A percentile compares a stretch with the other conserved stretches of the same genome.
Conservation (phyloP, 768 basidiomycete species). For the Termitomyces sp. region DNA sequence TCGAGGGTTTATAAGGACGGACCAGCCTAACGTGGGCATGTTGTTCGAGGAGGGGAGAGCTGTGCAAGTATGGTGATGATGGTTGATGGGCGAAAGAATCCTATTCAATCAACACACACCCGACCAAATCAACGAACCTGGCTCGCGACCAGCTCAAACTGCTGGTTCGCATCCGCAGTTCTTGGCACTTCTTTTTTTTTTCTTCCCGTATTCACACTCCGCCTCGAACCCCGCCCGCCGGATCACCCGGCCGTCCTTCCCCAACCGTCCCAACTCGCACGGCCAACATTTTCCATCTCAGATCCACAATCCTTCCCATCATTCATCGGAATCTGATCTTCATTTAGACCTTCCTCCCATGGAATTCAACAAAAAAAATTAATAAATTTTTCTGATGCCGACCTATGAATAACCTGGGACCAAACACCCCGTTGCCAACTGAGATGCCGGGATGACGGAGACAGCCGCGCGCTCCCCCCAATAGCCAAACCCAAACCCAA, state of each 20-base stretch:
- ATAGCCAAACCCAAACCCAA: too few relatives aligned
- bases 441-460: not conserved
- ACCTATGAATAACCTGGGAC: not conserved
- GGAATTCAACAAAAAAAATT: not conserved
- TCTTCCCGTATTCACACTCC: not conserved
- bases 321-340: not conserved
- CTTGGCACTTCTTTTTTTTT: not conserved
- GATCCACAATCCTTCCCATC: not conserved
- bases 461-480: not conserved
- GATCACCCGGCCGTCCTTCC: not conserved
- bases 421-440: not conserved
- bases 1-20: not conserved
- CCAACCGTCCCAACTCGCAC: not conserved
- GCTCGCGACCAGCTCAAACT: not conserved
- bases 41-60: not conserved
- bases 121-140: not conserved
- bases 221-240: not conserved
- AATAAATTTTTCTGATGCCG: not conserved
- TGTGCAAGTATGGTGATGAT: constrained; percentile 2
- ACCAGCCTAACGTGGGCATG: constrained; percentile 6
- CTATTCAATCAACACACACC: not conserved
- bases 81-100: constrained; percentile 3
- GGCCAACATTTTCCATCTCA: not conserved
- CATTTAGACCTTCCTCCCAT: not conserved
- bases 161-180: not conserved